These are phyloP conservation scores for Penicillium robsamsonii DNA, from an alignment of 495 filamentous ascomycete genomes.

Conservation along the genomic window DNA sequence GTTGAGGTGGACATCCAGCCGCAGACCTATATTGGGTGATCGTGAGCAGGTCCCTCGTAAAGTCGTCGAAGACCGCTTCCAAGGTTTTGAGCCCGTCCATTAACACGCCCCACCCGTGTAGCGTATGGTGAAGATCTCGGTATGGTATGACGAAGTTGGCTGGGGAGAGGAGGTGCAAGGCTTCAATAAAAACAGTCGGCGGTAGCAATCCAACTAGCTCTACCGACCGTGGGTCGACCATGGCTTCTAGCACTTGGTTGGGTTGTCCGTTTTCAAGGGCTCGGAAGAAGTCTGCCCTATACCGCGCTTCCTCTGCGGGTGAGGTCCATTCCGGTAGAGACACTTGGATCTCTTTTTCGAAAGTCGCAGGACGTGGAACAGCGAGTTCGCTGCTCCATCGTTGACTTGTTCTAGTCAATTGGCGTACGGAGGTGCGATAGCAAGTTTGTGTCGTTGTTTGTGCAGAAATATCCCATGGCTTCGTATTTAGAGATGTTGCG, in stretches of 20 bases:
- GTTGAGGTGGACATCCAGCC: slow-evolving; percentile 28
- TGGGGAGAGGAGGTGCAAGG: slow-evolving; percentile 40
- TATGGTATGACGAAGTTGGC: slow-evolving; percentile 47
- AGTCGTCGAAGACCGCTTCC: slow-evolving; percentile 38
- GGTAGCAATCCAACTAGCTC: slow-evolving; percentile 34
- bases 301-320: slow-evolving; percentile 14
- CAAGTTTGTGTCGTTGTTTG: neutral
- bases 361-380: slow-evolving; percentile 2
- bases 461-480: neutral
- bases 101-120: slow-evolving; percentile 44
- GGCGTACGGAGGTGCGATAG: neutral
- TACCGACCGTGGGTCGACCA: slow-evolving; percentile 35
- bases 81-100: slow-evolving; percentile 26
- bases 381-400: slow-evolving; percentile 2
- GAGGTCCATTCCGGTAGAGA: slow-evolving; percentile 9
- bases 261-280: slow-evolving; percentile 38
- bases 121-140: slow-evolving; percentile 44
- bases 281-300: slow-evolving; percentile 24
- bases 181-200: slow-evolving; percentile 36
- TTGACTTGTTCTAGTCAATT: slow-evolving; percentile 8
- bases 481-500: neutral
- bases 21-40: slow-evolving; percentile 38
- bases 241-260: slow-evolving; percentile 37
- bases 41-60: slow-evolving; percentile 34
- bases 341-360: slow-evolving; percentile 1